phyloP scores from a whole-genome alignment of 768 basidiomycete species.

The Lactifluus rugatus region DNA sequence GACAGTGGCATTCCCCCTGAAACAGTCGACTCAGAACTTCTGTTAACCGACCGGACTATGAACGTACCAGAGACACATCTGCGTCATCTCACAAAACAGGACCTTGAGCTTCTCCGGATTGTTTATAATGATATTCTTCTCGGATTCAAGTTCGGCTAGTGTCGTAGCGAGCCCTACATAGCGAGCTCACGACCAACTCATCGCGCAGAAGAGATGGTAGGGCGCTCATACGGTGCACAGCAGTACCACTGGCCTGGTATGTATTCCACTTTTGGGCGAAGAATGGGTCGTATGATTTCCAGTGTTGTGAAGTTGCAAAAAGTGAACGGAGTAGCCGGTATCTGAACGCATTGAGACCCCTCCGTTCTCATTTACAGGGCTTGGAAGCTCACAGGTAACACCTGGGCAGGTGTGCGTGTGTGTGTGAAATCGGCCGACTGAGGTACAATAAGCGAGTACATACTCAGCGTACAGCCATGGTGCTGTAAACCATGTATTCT shows the following conservation, averaged over 20 bases:
- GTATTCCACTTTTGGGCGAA: slow-evolving; percentile 65
- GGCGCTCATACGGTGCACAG: slow-evolving; percentile 59
- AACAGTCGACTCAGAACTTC: background rate
- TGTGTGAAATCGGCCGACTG: background rate
- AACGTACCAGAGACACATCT: slow-evolving; percentile 76
- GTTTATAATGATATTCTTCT: slow-evolving; percentile 34
- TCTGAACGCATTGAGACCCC: slow-evolving; percentile 30
- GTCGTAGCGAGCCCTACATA: slow-evolving; percentile 59
- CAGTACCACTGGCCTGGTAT: slow-evolving; percentile 67
- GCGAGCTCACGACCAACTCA: background rate
- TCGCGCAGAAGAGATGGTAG: background rate
- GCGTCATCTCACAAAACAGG: slow-evolving; percentile 76
- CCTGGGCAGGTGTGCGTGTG: slow-evolving; percentile 27
- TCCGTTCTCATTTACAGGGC: background rate
- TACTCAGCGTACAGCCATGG: slow-evolving; percentile 98
- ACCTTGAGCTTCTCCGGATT: slow-evolving; percentile 48
- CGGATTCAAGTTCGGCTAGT: slow-evolving; percentile 53
- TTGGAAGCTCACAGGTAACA: slow-evolving; percentile 50
- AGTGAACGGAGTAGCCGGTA: slow-evolving; percentile 76
- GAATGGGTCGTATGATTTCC: slow-evolving; percentile 81
- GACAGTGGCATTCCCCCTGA: slow-evolving; percentile 92
- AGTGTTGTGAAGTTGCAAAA: slow-evolving; percentile 56
- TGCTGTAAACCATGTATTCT: slow-evolving; percentile 80
- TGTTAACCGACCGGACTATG: background rate
- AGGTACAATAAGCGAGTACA: slow-evolving; percentile 25